These are phyloP conservation scores for Sarocladium brachiariae DNA, from an alignment of 2,329 filamentous ascomycete genomes.

Conservation along the genomic window DNA sequence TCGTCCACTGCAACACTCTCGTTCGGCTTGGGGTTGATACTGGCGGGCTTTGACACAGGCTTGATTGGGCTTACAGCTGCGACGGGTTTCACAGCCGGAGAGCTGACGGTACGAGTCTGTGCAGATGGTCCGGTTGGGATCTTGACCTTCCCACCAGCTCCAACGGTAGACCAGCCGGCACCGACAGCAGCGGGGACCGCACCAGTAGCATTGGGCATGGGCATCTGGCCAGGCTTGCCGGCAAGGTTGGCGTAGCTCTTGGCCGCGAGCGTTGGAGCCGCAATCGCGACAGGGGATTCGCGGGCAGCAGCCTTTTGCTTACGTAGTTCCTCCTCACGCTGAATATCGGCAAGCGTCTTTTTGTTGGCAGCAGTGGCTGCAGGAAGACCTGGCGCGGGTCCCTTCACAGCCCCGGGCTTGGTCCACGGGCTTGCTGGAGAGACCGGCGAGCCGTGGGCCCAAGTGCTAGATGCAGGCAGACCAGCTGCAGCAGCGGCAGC, in stretches of 20 bases:
- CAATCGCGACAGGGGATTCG: slow-evolving; percentile 40
- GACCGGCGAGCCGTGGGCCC: slow-evolving; percentile 73
- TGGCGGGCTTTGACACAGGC: slow-evolving; percentile 40
- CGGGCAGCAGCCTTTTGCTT: slow-evolving; percentile 64
- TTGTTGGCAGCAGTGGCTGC: slow-evolving; percentile 41
- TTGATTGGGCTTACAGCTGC: slow-evolving; percentile 38
- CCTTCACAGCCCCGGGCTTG: slow-evolving; percentile 51
- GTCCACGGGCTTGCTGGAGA: slow-evolving; percentile 60
- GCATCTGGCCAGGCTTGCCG: slow-evolving; percentile 54
- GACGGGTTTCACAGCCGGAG: slow-evolving; percentile 33
- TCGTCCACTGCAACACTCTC: slow-evolving; percentile 65
- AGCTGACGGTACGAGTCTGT: slow-evolving; percentile 38
- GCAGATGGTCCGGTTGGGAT: slow-evolving; percentile 53
- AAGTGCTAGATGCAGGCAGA: slow-evolving; percentile 81
- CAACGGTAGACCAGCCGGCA: slow-evolving; percentile 86
- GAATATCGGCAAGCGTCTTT: slow-evolving; percentile 93
- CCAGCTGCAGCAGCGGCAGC: slow-evolving; percentile 54
- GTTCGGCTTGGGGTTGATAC: slow-evolving; percentile 30
- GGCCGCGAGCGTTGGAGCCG: slow-evolving; percentile 47
- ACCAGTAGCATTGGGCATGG: slow-evolving; percentile 32
- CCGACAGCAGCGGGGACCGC: slow-evolving; percentile 34
- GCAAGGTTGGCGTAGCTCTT: slow-evolving; percentile 96
- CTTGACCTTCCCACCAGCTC: slow-evolving; percentile 88
- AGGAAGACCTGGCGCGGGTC: slow-evolving; percentile 18
- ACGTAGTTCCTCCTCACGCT: slow-evolving; percentile 86